Evolutionary conservation across 2,329 filamentous ascomycete genomes (phyloP), one percentile per base, ranked within the genome.

Genomic region (Diaporthe sp.): DNA sequence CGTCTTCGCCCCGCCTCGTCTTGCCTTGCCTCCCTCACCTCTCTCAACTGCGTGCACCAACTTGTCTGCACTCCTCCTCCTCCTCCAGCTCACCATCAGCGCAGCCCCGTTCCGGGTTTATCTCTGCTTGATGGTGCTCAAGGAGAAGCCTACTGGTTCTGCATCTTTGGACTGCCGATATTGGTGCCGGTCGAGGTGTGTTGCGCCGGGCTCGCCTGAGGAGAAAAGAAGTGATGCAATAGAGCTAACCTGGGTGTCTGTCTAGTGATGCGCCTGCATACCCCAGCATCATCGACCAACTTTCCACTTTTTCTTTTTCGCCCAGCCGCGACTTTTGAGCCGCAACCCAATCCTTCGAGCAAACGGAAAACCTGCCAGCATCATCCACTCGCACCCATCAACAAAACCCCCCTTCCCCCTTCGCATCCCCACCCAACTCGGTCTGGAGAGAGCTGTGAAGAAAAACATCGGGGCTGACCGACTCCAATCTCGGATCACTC

Each of bases 301-400:
- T 59, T 75, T 78, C 77, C 76, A 78, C 71, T 72, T 71, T 78
- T 78, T 76, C 70, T 74, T 73, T 73, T 75, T 72, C 74, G 71
- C 65, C 62, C 70, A 76, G 68, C 69, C 73, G 73, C 74, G 77
- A 67, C 67, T 61, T 28, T 57, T 68, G 59, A 71, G 53, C 74
- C 37, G 70, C 51, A 55, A 65, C 59, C 68, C 39, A 42, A 42
- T 31, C 65, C 34, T 46, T 25, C 34, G n/a, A 55, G 34, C 65
- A 69, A 69, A 69, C 65, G 65, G 65, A 69, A 69, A 42, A 69
- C 65, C 46, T 39, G 34, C 31, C 65, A 69, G 49, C 49, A 39
- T 42, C 65, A 55, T 69, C 65, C 65, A 42, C 31, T 55, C n/a
- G 42, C 65, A 22, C 49, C n/a, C 49, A 39, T 69, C 49, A 69